Conservation (phyloP, 116 monocot species). For the Posidonia oceanica region DNA sequence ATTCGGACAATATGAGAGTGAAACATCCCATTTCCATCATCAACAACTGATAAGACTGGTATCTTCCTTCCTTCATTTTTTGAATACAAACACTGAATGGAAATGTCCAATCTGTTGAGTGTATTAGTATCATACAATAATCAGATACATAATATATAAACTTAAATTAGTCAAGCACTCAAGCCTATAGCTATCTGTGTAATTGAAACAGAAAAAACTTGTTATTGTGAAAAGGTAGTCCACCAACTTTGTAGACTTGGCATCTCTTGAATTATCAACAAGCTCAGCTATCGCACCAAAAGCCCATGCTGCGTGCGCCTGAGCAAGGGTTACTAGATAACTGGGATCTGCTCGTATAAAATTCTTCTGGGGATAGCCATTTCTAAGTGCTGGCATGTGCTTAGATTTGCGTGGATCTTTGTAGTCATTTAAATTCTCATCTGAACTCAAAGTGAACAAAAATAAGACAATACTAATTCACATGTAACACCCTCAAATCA, state of each 20-base stretch:
- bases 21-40: slow-evolving; percentile 71
- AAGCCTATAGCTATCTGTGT: no score
- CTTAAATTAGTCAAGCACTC: no score
- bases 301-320: slow-evolving; percentile 21
- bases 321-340: slow-evolving; percentile 19
- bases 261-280: slow-evolving; percentile 25
- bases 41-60: slow-evolving; percentile 62
- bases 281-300: slow-evolving; percentile 32
- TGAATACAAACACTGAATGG: slow-evolving; percentile 34
- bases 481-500: no score
- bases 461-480: no score
- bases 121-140: background rate
- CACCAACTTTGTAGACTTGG: slow-evolving; percentile 13
- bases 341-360: slow-evolving; percentile 16
- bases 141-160: no score
- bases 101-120: slow-evolving; percentile 47
- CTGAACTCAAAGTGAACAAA: background rate
- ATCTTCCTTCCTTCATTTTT: slow-evolving; percentile 34
- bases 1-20: slow-evolving; percentile 55
- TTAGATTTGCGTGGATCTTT: background rate
- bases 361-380: background rate
- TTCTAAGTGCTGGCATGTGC: background rate
- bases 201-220: no score
- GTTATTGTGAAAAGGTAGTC: no score
- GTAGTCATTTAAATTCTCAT: background rate